Base-by-base conservation (phyloP, 1,284 basidiomycete species). In the Cystobasidium slooffiae region DNA sequence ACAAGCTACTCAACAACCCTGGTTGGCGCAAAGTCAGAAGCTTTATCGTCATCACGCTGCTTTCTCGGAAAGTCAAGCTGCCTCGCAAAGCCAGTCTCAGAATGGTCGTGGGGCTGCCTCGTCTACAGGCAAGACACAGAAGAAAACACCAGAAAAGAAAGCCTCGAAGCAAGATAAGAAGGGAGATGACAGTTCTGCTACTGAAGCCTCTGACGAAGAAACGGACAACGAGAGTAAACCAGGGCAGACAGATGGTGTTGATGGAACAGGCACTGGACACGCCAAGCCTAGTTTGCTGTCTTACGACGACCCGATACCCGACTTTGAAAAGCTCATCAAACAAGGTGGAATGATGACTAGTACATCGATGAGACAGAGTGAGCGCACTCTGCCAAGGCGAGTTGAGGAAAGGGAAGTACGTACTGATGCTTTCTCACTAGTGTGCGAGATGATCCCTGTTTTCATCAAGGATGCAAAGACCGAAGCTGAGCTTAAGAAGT, bases 331-430 rank as follows among this genome's bases (percentile, higher is more conserved):
- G 37, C 70, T 73, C 20, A 51, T 73, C 18, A 59, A 73, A 31
- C 70, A 73, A 53, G 56, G 46, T 47, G 70, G 70, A 9, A 58
- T 73, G 62, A 73, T 66, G 49, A 56, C 70, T 20, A 65, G 52
- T 53, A 43, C 39, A 24, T 61, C 70, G 6, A 66, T 62, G 46
- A 55, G 55, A 31, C 61, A 73, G 22, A 65, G 70, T 73, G 37
- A 72, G 59, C 24, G 20, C 47, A 51, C 20, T 7, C 3, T 56
- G 12, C 14, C 58, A 61, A 61, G 37, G 14, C 39, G 55, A 31
- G 37, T 12, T 47, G 43, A 59, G 46, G 16, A 16, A 51, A 1
- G 47, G 12, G 24, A 14, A 8, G 1, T 37, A 59, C 24, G 43
- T 18, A 24, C 61, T 64, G 46, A 63, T 31, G 31, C 31, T 31